Percentiles rank a stretch among this genome's conserved stretches.
These are phyloP conservation scores for Globisporangium takayamanum DNA, from an alignment of 352 stramenopile species.

Conservation along the genomic window DNA sequence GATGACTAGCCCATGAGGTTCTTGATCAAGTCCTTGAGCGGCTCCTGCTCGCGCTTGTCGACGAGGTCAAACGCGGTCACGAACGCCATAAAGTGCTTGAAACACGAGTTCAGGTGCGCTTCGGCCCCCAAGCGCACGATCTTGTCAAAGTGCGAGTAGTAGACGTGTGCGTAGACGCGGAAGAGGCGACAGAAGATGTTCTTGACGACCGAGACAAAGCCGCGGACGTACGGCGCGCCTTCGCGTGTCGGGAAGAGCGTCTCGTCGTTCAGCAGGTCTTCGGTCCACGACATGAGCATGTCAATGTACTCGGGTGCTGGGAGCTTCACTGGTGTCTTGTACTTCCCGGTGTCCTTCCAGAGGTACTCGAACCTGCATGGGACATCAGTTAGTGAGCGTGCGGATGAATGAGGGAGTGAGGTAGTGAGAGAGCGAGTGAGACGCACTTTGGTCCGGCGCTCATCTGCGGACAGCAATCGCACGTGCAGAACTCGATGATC, in stretches of 20 bases:
- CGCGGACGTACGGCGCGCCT: slow-evolving; percentile 60
- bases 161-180: slow-evolving; percentile 95
- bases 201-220: slow-evolving; percentile 83
- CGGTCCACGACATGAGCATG: slow-evolving; percentile 89
- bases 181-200: slow-evolving; percentile 96
- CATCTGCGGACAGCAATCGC: slow-evolving; percentile 63
- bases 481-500: slow-evolving; percentile 78
- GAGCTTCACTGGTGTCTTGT: slow-evolving; percentile 66
- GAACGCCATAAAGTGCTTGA: slow-evolving; percentile 99
- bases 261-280: slow-evolving; percentile 84
- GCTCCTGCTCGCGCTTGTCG: slow-evolving; percentile 91
- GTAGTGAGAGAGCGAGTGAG: not conserved
- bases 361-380: slow-evolving; percentile 77
- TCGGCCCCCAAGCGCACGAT: slow-evolving; percentile 92
- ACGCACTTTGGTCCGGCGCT: slow-evolving; percentile 58
- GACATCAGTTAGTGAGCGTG: too few relatives aligned
- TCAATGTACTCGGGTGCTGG: slow-evolving; percentile 89
- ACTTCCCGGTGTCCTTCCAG: slow-evolving; percentile 76
- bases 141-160: slow-evolving; percentile 95
- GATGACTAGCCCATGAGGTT: slow-evolving; percentile 55
- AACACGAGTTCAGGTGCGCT: slow-evolving; percentile 96
- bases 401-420: not conserved
- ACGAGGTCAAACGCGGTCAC: slow-evolving; percentile 93
- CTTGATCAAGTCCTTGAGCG: slow-evolving; percentile 93
- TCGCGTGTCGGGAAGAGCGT: slow-evolving; percentile 67